Percentiles rank a stretch among this genome's conserved stretches.
These are phyloP conservation scores for Colletotrichum salicis DNA, from an alignment of 2,329 filamentous ascomycete species.

Conservation along the genomic window DNA sequence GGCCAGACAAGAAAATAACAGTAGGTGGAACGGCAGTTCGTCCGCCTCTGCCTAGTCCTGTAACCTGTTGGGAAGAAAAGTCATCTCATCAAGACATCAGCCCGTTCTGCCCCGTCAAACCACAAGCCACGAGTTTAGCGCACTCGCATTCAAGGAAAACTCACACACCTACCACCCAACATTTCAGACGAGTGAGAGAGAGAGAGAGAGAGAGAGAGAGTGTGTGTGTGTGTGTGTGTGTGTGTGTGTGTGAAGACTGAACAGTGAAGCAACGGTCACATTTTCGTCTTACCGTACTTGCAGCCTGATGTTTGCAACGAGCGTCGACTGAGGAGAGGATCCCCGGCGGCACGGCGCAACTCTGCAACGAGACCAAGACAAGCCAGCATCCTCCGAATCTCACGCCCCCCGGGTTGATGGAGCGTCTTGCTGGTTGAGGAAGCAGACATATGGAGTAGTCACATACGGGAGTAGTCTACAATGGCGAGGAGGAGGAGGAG, in stretches of 20 bases:
- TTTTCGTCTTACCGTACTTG: background rate
- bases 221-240: background rate
- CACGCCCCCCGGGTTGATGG: background rate
- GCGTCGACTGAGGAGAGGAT: background rate
- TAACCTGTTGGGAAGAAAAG: background rate
- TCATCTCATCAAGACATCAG: slow-evolving; percentile 21
- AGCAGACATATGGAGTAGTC: background rate
- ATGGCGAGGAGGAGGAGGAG: background rate
- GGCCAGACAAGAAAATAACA: slow-evolving; percentile 11
- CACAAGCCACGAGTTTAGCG: background rate
- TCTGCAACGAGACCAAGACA: slow-evolving; percentile 12
- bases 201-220: too few species aligned
- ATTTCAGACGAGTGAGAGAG: background rate
- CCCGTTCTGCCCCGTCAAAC: slow-evolving; percentile 6
- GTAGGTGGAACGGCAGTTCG: slow-evolving; percentile 22
- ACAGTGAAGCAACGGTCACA: background rate
- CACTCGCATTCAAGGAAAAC: background rate
- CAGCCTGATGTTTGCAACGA: background rate
- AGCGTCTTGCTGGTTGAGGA: background rate
- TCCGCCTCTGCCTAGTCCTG: background rate
- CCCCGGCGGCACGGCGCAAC: background rate
- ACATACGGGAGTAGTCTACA: background rate
- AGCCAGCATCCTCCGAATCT: background rate
- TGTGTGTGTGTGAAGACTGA: background rate
- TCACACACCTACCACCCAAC: background rate